Evolutionary conservation across 768 basidiomycete genomes (phyloP), one percentile per base, ranked within the genome.

Genomic region (Tubosaeta sp.): DNA sequence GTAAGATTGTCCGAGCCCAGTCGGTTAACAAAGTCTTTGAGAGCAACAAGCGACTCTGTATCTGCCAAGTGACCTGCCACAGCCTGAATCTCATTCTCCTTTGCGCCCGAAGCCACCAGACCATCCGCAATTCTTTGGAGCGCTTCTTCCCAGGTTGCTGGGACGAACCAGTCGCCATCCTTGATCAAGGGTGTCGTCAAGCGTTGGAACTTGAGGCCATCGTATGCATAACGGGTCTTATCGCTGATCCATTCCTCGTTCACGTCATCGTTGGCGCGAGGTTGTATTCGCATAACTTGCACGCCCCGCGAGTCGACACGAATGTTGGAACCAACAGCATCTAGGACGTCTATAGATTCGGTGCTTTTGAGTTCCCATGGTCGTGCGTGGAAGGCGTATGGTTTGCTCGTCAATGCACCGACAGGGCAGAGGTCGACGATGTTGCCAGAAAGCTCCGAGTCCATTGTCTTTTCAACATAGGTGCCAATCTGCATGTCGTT

Each of bases 181-280:
- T 94, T 89, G 57, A 97, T 74, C 39, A 98, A 80, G 3, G 97
- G 97, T 0, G 86, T 86, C 4, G 95, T 97, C 62, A 99, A 75
- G 19, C 95, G 88, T 70, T 99, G 97, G 79, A 92, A 95, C 64
- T 84, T 84, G 31, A 99, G 80, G 10, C 97, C 97, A 63, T 99
- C 97, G 69, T 94, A 89, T 1, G 95, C 90, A 69, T 93, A 94
- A 52, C 97, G 89, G 2, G 95, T 94, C 80, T 99, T 99, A 79
- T 99, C 97, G 70, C 82, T 93, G 69, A 99, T 95, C 97, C 97
- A 98, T 71, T 99, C 97, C 75, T 99, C 97, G 70, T 99, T 99
- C 58, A 99, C 86, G 59, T 97, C 91, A 70, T 98, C 97, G 67
- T 97, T 98, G 46, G 91, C 90, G 64, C 89, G 82, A 1, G 97